phyloP scores from a whole-genome alignment of 108 stramenopile genomes.

The Discostella pseudostelligera region DNA sequence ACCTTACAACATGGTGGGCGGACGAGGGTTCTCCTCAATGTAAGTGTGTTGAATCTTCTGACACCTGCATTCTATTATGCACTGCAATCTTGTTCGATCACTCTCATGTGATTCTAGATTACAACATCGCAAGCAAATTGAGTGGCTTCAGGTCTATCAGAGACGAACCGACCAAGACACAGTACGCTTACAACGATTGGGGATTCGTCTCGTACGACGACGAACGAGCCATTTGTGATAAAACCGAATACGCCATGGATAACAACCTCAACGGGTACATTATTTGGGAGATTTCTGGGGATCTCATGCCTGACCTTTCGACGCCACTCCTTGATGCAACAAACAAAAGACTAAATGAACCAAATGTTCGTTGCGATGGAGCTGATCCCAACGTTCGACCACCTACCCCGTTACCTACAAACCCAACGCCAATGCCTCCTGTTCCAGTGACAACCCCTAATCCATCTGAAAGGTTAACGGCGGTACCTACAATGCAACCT shows the following conservation, averaged over 20 bases:
- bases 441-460: too few relatives aligned
- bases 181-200: slow-evolving; percentile 13
- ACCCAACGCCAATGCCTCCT: too few relatives aligned
- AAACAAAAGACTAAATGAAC: slow-evolving; percentile 22
- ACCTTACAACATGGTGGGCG: slow-evolving; percentile 8
- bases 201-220: slow-evolving; percentile 35
- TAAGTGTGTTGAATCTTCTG: too few relatives aligned
- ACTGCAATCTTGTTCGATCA: not conserved
- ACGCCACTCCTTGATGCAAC: slow-evolving; percentile 38
- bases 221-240: slow-evolving; percentile 16
- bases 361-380: slow-evolving; percentile 12
- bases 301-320: slow-evolving; percentile 33
- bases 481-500: too few relatives aligned
- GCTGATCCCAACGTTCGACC: too few relatives aligned
- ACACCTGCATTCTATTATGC: too few relatives aligned
- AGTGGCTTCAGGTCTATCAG: slow-evolving; percentile 12
- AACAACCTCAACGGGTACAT: slow-evolving; percentile 19
- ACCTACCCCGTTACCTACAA: too few relatives aligned
- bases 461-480: too few relatives aligned
- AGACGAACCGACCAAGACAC: slow-evolving; percentile 30
- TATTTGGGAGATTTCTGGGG: slow-evolving; percentile 31
- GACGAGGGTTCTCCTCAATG: slow-evolving; percentile 19
- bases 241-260: slow-evolving; percentile 19
- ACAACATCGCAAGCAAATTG: slow-evolving; percentile 17
- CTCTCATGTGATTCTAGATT: not conserved